Conservation (phyloP, 2,329 filamentous ascomycete genomes). For the Fusarium succisae region DNA sequence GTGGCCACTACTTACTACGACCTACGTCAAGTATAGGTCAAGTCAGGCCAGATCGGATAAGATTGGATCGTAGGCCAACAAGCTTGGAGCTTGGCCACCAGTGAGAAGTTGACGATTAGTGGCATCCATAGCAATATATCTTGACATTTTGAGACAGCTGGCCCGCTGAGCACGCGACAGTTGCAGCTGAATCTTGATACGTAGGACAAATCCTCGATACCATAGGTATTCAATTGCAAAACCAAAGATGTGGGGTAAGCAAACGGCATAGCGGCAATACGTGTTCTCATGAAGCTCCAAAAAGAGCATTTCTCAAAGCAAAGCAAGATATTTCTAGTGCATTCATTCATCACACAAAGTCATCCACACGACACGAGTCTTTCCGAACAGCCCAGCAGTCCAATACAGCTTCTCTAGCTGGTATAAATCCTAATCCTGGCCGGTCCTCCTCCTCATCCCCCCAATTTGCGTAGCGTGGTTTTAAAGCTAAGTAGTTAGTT, state of each 20-base stretch:
- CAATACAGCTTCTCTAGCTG: slow-evolving; percentile 16
- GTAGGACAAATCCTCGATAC: neutral
- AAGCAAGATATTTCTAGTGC: slow-evolving; percentile 30
- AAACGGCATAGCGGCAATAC: slow-evolving; percentile 34
- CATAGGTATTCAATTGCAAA: slow-evolving; percentile 5
- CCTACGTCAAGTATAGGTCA: slow-evolving; percentile 17
- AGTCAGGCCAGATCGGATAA: slow-evolving; percentile 18
- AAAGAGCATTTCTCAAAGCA: slow-evolving; percentile 38
- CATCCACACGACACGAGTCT: slow-evolving; percentile 32
- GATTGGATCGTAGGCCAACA: slow-evolving; percentile 13
- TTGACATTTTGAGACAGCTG: neutral
- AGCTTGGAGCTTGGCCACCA: slow-evolving; percentile 28
- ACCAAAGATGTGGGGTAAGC: slow-evolving; percentile 24
- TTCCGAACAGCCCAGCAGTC: slow-evolving; percentile 12
- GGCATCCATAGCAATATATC: neutral
- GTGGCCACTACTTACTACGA: slow-evolving; percentile 17
- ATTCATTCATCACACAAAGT: slow-evolving; percentile 37
- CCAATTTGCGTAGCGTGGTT: slow-evolving; percentile 11
- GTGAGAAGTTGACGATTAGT: slow-evolving; percentile 19
- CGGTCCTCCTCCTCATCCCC: slow-evolving; percentile 24
- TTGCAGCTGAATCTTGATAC: neutral
- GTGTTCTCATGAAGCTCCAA: slow-evolving; percentile 42
- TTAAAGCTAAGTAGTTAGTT: slow-evolving; percentile 23
- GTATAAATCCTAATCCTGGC: neutral
- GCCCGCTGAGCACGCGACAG: slow-evolving; percentile 15